Base-by-base conservation (phyloP, 495 filamentous ascomycete species). In the Hyphodiscus hymeniophilus region DNA sequence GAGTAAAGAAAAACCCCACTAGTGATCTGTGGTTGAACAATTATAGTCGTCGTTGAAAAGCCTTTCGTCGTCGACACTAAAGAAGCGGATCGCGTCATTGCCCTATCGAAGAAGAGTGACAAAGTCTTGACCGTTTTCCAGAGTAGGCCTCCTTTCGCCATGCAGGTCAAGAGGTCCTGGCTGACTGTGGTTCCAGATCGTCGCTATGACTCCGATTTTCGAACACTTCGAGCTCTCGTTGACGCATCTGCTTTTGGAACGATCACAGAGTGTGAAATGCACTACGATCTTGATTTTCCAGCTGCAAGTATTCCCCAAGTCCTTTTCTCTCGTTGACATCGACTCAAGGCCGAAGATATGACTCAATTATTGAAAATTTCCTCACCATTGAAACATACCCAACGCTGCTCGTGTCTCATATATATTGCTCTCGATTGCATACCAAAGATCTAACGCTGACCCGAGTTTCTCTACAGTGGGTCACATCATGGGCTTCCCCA, bases 141-240 rank as follows among this genome's bases (percentile, higher is more conserved):
- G 56, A 88, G 62, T 63, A 42, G 18, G 48, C 40, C 3, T 11
- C 13, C 28, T 17, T 8, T 15, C 17, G 6, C 17, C 6, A 3
- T 18, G 15, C 34, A n/a, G 34, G 34, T 6, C 6, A 3, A 36
- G n/a, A n/a, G n/a, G n/a, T n/a, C 13, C 4, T n/a, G 34, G 13
- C 34, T 36, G 13, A 36, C 13, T 5, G 13, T 36, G 3, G n/a
- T 10, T 41, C 33, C 20, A 65, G 61, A 88, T 62, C 78, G 84
- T 12, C 71, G 84, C 50, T 85, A 69, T 50, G 84, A 87, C 58
- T 73, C 79, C 51, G 84, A 90, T 65, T 89, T 82, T 67, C 72
- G 76, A 30, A 85, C 80, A 20, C 66, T 88, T 18, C 72, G 71
- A 15, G 65, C 76, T 42, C 66, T 83, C 0, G 56, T 85, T 45